Percentiles rank a stretch among this genome's conserved stretches.
phyloP scores from a whole-genome alignment of 495 filamentous ascomycete species.

The Amorphotheca resinae region DNA sequence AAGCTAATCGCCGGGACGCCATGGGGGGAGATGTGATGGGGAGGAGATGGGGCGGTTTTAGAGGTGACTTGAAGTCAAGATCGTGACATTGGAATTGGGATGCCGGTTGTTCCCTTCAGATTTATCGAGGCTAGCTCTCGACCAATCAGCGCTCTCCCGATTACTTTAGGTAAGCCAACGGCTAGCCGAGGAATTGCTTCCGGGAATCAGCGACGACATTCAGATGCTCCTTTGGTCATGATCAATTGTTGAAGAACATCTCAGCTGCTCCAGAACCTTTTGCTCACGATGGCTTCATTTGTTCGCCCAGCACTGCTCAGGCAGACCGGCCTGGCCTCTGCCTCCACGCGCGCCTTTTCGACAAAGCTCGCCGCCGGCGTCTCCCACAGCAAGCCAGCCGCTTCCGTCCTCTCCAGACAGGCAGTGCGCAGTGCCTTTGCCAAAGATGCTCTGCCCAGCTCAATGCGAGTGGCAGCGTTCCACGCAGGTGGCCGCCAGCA shows the following conservation, averaged over 20 bases:
- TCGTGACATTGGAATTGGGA: slow-evolving; percentile 12
- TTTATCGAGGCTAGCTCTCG: slow-evolving; percentile 6
- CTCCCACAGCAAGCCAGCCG: slow-evolving; percentile 20
- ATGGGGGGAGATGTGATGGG: slow-evolving; percentile 48
- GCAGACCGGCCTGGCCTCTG: slow-evolving; percentile 28
- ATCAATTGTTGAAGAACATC: slow-evolving; percentile 1
- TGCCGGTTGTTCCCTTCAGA: slow-evolving; percentile 11
- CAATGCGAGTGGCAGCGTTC: slow-evolving; percentile 48
- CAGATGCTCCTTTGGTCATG: slow-evolving; percentile 3
- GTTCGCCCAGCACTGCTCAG: slow-evolving; percentile 39
- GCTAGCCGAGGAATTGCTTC: slow-evolving; percentile 1
- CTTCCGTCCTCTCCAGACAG: slow-evolving; percentile 20
- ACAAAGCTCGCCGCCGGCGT: slow-evolving; percentile 18
- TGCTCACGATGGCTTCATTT: slow-evolving; percentile 39
- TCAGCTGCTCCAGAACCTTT: too few relatives aligned
- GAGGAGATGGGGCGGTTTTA: slow-evolving; percentile 4
- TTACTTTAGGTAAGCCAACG: slow-evolving; percentile 8
- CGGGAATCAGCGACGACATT: slow-evolving; percentile 7
- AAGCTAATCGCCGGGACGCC: slow-evolving; percentile 88
- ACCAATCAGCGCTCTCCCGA: slow-evolving; percentile 14
- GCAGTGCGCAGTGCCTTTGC: slow-evolving; percentile 22
- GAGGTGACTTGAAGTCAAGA: slow-evolving; percentile 9
- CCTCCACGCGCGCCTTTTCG: slow-evolving; percentile 20
- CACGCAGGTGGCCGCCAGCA: slow-evolving; percentile 53
- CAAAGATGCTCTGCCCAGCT: slow-evolving; percentile 23